Evolutionary conservation across 2,329 filamentous ascomycete species (phyloP), one percentile per base, ranked within the genome.

Genomic region (Neospermospora avenae): DNA sequence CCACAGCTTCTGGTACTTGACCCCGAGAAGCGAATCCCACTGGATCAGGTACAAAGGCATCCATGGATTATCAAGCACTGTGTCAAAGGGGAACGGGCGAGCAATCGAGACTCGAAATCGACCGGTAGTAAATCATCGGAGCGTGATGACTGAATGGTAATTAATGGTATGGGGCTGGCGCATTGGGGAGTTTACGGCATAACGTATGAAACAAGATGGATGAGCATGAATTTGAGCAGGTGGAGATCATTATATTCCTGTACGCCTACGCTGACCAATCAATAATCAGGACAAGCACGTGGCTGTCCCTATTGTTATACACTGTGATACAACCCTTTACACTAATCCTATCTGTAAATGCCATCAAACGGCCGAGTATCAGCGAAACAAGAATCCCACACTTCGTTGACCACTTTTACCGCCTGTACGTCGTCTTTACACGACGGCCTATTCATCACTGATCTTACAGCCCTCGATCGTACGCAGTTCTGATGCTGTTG

Each of bases 51-150:
- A 39, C 88, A 93, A 74, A 82, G 82, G 55, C 95, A 98, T 74
- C 93, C 95, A 18, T 99, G 95, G 95, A 96, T 99, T 70, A 74
- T 97, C 68, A 98, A 97, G 80, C 91, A 98, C 75, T 98, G 93
- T 74, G 70, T 73, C 1, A 73, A 73, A 79, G 71, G 78, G 78
- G 60, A 83, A 62, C 59, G 70, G 41, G 68, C 70, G n/a, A 69
- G 62, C 42, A 61, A 68, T 63, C 62, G 71, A 37, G 70, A 73
- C 31, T 73, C 71, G 10, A 73, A 73, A 61, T 72, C 71, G 6
- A 68, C 67, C 4, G 67, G 70, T 16, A 71, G 66, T 61, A 72
- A 71, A 49, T 63, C 64, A 37, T 69, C 70, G 20, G 63, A 66
- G 20, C 60, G 65, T 44, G 68, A 69, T 57, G 63, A 71, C 25